These are phyloP conservation scores for Rhizopogon salebrosus DNA, from an alignment of 768 basidiomycete genomes.

Conservation along the genomic window DNA sequence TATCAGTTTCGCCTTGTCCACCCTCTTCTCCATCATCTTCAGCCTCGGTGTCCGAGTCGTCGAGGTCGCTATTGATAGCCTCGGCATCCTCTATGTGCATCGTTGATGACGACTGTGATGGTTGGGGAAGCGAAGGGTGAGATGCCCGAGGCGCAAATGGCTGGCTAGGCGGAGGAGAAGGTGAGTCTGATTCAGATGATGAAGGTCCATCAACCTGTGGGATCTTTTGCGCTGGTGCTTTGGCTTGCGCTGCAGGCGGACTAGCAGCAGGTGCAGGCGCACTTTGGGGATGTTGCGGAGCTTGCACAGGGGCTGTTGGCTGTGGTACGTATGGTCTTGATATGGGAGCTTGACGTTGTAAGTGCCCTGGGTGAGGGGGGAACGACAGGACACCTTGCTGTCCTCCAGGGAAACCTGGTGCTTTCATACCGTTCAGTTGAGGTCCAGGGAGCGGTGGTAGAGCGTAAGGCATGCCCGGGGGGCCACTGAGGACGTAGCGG, in stretches of 20 bases:
- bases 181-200: constrained; percentile 61
- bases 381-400: constrained; percentile 59
- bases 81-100: constrained; percentile 55
- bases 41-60: constrained; percentile 87
- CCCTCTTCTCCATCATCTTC: constrained; percentile 83
- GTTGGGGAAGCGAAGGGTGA: constrained; percentile 75
- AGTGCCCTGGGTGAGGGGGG: constrained; percentile 28
- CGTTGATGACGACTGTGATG: constrained; percentile 33
- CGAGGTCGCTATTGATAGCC: constrained; percentile 93
- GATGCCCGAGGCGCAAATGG: constrained; percentile 64
- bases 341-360: constrained; percentile 15
- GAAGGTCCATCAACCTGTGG: constrained; percentile 81
- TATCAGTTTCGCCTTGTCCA: constrained; percentile 72
- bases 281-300: constrained; percentile 11
- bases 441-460: constrained; percentile 64
- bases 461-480: constrained; percentile 41
- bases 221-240: constrained; percentile 32
- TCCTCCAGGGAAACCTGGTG: constrained; percentile 48
- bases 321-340: constrained; percentile 22
- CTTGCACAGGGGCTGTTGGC: constrained; percentile 9
- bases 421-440: constrained; percentile 49
- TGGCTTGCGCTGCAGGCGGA: not conserved
- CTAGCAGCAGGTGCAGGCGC: constrained; percentile 16
- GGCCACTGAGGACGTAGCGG: constrained; percentile 55
- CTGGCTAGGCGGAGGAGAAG: constrained; percentile 59